phyloP scores from a whole-genome alignment of 2,329 filamentous ascomycete genomes.

The Pseudogymnoascus sp. region DNA sequence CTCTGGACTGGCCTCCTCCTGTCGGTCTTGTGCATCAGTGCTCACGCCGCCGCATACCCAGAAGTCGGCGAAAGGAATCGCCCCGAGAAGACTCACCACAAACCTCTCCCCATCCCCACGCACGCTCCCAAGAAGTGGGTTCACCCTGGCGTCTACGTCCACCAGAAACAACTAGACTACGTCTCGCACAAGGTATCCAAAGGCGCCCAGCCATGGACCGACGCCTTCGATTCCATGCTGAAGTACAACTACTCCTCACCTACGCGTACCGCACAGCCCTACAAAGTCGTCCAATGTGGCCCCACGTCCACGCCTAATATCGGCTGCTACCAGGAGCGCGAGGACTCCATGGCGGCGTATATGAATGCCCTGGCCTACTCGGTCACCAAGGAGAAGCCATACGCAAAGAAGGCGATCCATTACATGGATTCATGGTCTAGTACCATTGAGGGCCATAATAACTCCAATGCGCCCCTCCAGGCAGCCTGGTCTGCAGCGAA shows the following conservation, averaged over 20 bases:
- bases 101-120: constrained; percentile 4
- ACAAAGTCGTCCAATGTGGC: constrained; percentile 23
- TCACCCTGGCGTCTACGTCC: constrained; percentile 11
- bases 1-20: neutral
- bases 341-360: constrained; percentile 26
- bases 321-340: constrained; percentile 24
- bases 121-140: constrained; percentile 5
- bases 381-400: constrained; percentile 18
- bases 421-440: constrained; percentile 26
- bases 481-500: constrained; percentile 25
- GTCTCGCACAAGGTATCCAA: constrained; percentile 4
- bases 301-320: constrained; percentile 23
- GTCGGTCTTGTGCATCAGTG: neutral
- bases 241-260: constrained; percentile 12
- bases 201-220: constrained; percentile 13
- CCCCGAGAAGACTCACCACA: neutral
- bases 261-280: constrained; percentile 10
- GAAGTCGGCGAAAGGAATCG: neutral
- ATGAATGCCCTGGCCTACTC: constrained; percentile 24
- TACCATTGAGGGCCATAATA: constrained; percentile 22
- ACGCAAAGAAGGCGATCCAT: constrained; percentile 24
- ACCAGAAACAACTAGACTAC: constrained; percentile 10
- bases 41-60: neutral
- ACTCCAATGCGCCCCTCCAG: constrained; percentile 26
- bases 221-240: constrained; percentile 17